phyloP scores from a whole-genome alignment of 2,329 filamentous ascomycete genomes.

The Domatiomyces catenatus region DNA sequence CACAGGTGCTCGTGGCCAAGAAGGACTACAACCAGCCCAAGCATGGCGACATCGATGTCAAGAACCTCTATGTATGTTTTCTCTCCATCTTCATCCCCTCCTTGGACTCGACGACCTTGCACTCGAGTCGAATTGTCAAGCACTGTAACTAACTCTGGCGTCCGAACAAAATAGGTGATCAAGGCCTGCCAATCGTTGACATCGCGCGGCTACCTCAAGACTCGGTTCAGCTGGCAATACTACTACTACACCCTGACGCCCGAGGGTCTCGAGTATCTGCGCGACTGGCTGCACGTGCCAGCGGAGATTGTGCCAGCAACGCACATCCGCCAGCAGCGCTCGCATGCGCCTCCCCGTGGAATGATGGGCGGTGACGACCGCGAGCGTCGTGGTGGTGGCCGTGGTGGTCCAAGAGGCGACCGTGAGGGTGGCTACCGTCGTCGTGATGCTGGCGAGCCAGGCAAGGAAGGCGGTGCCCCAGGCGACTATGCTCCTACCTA shows the following conservation, averaged over 20 bases:
- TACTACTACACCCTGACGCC: constrained; percentile 99
- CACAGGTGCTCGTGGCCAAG: constrained; percentile 70
- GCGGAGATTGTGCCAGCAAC: constrained; percentile 98
- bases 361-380: constrained; percentile 84
- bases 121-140: too few relatives aligned
- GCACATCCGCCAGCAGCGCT: constrained; percentile 99
- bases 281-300: constrained; percentile 99
- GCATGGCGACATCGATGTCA: constrained; percentile 96
- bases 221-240: constrained; percentile 99
- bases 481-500: constrained; percentile 87
- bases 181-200: constrained; percentile 97
- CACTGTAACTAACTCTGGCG: constrained; percentile 3
- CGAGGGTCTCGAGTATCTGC: constrained; percentile 99
- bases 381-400: constrained; percentile 68
- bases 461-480: constrained; percentile 83
- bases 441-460: constrained; percentile 55
- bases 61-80: constrained; percentile 73
- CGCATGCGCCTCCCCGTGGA: constrained; percentile 91
- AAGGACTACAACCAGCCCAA: constrained; percentile 98
- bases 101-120: too few relatives aligned
- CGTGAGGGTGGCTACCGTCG: constrained; percentile 85
- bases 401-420: constrained; percentile 61
- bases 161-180: constrained; percentile 61
- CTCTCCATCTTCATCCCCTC: too few relatives aligned
- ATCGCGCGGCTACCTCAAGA: constrained; percentile 98